Percentiles rank a stretch among this genome's conserved stretches.
These are phyloP conservation scores for Aspergillus thermomutatus DNA, from an alignment of 2,329 filamentous ascomycete genomes.

Conservation along the genomic window DNA sequence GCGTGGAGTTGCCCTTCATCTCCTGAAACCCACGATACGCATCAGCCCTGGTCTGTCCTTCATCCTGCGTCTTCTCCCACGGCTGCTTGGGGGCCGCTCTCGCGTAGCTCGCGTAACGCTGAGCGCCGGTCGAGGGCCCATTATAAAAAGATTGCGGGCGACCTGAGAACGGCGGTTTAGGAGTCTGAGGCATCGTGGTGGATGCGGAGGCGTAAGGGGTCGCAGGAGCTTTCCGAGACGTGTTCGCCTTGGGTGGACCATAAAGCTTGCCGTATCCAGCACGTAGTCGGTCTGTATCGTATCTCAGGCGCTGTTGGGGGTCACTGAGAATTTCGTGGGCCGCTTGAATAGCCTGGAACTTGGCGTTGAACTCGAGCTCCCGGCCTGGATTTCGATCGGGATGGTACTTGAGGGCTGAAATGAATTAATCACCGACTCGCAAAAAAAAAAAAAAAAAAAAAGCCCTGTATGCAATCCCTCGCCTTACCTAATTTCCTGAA, in stretches of 20 bases:
- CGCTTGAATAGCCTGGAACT: conserved; percentile 82
- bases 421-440: conserved; percentile 6
- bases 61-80: conserved; percentile 38
- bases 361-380: conserved; percentile 73
- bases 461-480: not conserved
- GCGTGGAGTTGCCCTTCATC: conserved; percentile 35
- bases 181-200: conserved; percentile 20
- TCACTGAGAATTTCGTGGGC: conserved; percentile 75
- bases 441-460: not conserved
- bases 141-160: conserved; percentile 22
- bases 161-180: conserved; percentile 18
- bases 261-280: conserved; percentile 41
- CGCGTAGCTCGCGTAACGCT: conserved; percentile 40
- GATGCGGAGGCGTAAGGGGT: conserved; percentile 21
- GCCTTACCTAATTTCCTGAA: conserved; percentile 74
- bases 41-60: conserved; percentile 41
- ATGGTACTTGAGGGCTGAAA: conserved; percentile 74
- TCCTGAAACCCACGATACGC: conserved; percentile 44
- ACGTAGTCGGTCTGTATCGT: conserved; percentile 59
- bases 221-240: conserved; percentile 28
- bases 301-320: conserved; percentile 55
- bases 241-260: conserved; percentile 26
- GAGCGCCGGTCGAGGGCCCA: conserved; percentile 35
- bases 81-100: conserved; percentile 37
- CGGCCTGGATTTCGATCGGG: conserved; percentile 84